phyloP scores from a whole-genome alignment of 768 basidiomycete species.

The Mycena haematopus region DNA sequence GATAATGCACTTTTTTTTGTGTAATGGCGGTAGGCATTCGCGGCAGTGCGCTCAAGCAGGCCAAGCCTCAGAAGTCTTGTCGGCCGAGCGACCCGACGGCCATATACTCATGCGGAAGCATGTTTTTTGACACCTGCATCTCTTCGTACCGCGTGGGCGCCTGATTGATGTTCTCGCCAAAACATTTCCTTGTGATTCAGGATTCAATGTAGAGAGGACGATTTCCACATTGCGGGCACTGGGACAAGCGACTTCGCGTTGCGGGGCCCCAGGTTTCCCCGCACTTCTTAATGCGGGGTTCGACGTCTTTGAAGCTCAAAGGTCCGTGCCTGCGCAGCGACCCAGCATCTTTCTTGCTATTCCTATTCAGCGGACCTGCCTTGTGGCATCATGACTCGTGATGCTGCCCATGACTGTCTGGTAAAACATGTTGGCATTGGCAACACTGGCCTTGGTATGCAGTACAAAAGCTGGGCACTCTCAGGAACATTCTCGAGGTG shows the following conservation, averaged over 20 bases:
- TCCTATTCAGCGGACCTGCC: neutral
- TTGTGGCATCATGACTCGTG: conserved; percentile 11
- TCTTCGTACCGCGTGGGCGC: neutral
- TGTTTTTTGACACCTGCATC: neutral
- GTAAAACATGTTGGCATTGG: neutral
- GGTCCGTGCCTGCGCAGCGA: too few relatives aligned
- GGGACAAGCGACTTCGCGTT: neutral
- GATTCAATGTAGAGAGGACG: neutral
- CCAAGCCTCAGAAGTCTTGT: too few relatives aligned
- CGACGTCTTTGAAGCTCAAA: too few relatives aligned
- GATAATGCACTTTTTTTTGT: neutral
- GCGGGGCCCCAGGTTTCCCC: conserved; percentile 6
- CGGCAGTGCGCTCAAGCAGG: too few relatives aligned
- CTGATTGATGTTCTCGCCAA: neutral
- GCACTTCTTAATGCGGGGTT: conserved; percentile 8
- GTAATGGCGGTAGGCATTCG: neutral
- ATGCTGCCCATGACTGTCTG: conserved; percentile 4
- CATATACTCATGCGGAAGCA: neutral
- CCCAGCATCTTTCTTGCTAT: neutral
- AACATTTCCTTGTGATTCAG: neutral
- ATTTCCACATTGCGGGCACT: neutral
- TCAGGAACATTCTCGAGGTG: neutral
- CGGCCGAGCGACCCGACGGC: too few relatives aligned
- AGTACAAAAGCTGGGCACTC: conserved; percentile 1
- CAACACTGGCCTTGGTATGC: neutral